Conservation (phyloP, 345 rosid genomes). For the Eucalyptus pauciflora region DNA sequence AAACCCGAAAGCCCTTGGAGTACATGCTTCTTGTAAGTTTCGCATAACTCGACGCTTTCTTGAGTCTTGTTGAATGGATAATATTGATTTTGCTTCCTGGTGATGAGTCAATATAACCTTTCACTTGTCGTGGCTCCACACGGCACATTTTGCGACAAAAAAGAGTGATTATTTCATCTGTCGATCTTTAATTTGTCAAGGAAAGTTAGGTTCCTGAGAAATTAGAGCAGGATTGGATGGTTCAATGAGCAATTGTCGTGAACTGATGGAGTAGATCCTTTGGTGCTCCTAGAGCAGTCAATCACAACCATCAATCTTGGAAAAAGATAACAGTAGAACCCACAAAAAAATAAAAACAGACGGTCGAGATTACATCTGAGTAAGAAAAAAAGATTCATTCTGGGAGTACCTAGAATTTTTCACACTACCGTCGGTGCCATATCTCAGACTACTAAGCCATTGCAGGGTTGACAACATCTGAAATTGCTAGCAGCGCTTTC, state of each 20-base stretch:
- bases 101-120: neutral
- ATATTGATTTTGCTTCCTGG: neutral
- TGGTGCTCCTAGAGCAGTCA: neutral
- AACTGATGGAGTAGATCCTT: neutral
- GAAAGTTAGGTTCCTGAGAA: neutral
- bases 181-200: neutral
- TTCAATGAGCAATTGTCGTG: neutral
- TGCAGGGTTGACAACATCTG: slow-evolving; percentile 59
- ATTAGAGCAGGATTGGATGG: neutral
- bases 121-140: neutral
- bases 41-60: neutral
- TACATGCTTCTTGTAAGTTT: slow-evolving; percentile 70
- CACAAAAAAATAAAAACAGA: neutral
- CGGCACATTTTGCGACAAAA: neutral
- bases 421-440: neutral
- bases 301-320: neutral
- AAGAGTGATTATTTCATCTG: neutral
- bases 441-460: neutral
- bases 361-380: neutral
- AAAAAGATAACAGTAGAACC: neutral
- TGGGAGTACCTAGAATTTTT: neutral
- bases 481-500: slow-evolving; percentile 55
- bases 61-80: neutral
- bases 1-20: slow-evolving; percentile 13
- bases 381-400: neutral